Conservation (phyloP, 169 alveolate species). For the Eimeria falciformis region DNA sequence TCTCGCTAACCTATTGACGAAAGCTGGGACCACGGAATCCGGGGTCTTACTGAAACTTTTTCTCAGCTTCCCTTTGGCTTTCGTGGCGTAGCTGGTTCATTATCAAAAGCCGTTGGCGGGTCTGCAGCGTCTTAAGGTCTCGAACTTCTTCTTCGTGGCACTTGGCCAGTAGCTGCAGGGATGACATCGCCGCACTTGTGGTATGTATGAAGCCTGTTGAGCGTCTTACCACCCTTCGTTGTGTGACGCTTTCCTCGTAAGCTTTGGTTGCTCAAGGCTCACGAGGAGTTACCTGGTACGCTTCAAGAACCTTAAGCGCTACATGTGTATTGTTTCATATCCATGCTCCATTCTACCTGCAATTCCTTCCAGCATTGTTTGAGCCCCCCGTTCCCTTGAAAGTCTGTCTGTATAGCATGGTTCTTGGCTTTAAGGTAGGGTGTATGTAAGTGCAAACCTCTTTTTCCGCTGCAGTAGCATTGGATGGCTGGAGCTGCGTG, state of each 20-base stretch:
- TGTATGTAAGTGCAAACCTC: background rate
- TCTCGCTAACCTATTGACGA: background rate
- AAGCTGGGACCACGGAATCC: background rate
- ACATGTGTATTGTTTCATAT: too few species aligned
- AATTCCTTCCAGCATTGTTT: too few species aligned
- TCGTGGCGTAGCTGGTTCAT: background rate
- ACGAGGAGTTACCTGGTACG: too few species aligned
- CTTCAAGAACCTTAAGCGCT: too few species aligned
- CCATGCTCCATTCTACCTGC: too few species aligned
- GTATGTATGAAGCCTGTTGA: too few species aligned
- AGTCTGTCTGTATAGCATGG: too few species aligned
- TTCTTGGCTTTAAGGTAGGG: too few species aligned
- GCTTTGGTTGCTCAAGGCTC: too few species aligned
- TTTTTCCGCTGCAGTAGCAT: constrained; percentile 31
- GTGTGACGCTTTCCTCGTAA: too few species aligned
- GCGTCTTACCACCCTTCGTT: too few species aligned
- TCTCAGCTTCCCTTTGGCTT: constrained; percentile 23
- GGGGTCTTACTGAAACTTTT: constrained; percentile 10
- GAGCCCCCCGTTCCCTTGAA: too few species aligned
- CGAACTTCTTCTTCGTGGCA: constrained; percentile 40
- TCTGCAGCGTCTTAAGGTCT: constrained; percentile 43
- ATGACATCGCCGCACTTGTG: background rate
- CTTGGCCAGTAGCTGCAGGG: background rate
- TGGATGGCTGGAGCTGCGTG: constrained; percentile 19
- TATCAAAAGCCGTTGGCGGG: constrained; percentile 26